Evolutionary conservation across 129 eudicot genomes (phyloP).

Genomic region (Artemisia annua): DNA sequence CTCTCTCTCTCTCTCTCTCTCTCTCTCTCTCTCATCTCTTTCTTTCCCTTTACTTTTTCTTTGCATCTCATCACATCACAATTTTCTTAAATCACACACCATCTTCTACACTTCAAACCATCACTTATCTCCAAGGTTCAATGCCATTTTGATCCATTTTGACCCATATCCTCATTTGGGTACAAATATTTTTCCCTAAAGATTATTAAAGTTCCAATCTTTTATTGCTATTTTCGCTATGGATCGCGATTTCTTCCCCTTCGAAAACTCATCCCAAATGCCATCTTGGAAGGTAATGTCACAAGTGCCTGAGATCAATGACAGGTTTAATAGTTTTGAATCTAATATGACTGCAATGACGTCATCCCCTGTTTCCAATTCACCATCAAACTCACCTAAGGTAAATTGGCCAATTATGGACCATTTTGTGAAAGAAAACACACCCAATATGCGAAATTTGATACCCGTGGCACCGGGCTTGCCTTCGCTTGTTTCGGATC

Average conservation of each 20-base stretch:
- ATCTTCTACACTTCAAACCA: slow-evolving; percentile 18
- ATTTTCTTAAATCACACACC: slow-evolving; percentile 12
- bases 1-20: too few species aligned
- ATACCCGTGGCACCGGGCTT: slow-evolving; percentile 33
- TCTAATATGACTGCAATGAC: slow-evolving; percentile 59
- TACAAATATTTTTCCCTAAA: background rate
- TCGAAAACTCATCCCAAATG: slow-evolving; percentile 34
- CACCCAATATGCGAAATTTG: slow-evolving; percentile 43
- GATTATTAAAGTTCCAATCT: slow-evolving; percentile 20
- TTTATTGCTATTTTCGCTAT: slow-evolving; percentile 24
- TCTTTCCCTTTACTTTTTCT: slow-evolving; percentile 23
- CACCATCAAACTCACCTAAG: slow-evolving; percentile 47
- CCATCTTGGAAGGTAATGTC: slow-evolving; percentile 39
- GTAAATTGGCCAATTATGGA: slow-evolving; percentile 40
- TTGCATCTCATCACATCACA: slow-evolving; percentile 33
- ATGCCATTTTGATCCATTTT: slow-evolving; percentile 23
- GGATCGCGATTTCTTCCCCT: slow-evolving; percentile 66
- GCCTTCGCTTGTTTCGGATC: slow-evolving; percentile 66
- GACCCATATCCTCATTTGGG: slow-evolving; percentile 30
- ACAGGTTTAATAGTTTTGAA: slow-evolving; percentile 45
- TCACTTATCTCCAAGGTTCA: background rate
- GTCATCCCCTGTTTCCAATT: slow-evolving; percentile 57
- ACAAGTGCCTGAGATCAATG: slow-evolving; percentile 39
- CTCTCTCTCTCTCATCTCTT: slow-evolving; percentile 28
- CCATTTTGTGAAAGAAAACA: slow-evolving; percentile 41